phyloP scores from a whole-genome alignment of 345 rosid species.

The Anastatica hierochuntica region DNA sequence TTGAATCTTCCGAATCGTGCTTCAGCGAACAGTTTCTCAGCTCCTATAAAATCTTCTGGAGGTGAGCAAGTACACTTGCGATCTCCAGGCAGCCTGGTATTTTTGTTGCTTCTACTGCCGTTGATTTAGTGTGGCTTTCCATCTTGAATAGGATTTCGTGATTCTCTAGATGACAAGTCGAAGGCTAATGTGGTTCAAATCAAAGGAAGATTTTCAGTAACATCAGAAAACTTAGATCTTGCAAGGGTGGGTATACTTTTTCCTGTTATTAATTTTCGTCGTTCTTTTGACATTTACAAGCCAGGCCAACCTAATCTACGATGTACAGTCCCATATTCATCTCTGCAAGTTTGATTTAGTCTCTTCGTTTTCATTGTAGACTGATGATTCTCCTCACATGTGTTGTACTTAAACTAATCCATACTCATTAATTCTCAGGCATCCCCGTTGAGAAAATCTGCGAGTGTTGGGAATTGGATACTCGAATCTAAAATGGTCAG shows the following conservation, averaged over 20 bases:
- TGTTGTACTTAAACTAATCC: constrained; percentile 13
- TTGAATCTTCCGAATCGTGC: constrained; percentile 92
- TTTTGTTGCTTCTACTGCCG: background rate
- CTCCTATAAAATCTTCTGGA: constrained; percentile 93
- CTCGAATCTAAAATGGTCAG: constrained; percentile 54
- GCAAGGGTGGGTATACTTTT: constrained; percentile 51
- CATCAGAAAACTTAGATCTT: constrained; percentile 94
- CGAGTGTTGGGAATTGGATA: constrained; percentile 88
- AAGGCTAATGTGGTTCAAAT: constrained; percentile 90
- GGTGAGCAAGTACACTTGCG: constrained; percentile 34
- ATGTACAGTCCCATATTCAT: constrained; percentile 40
- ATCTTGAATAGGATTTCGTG: constrained; percentile 60
- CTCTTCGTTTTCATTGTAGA: constrained; percentile 11
- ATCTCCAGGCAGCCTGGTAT: background rate
- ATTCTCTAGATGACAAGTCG: constrained; percentile 81
- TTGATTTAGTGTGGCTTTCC: background rate
- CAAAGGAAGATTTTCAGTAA: constrained; percentile 96
- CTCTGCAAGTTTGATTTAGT: constrained; percentile 39
- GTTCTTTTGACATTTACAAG: constrained; percentile 28
- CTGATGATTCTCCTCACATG: background rate
- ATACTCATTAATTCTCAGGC: constrained; percentile 39
- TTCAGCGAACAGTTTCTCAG: constrained; percentile 96
- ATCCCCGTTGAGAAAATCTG: constrained; percentile 80
- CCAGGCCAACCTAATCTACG: constrained; percentile 32
- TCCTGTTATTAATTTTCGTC: constrained; percentile 1